phyloP scores from a whole-genome alignment of 2,329 filamentous ascomycete species.

The Ophiostoma australiae region DNA sequence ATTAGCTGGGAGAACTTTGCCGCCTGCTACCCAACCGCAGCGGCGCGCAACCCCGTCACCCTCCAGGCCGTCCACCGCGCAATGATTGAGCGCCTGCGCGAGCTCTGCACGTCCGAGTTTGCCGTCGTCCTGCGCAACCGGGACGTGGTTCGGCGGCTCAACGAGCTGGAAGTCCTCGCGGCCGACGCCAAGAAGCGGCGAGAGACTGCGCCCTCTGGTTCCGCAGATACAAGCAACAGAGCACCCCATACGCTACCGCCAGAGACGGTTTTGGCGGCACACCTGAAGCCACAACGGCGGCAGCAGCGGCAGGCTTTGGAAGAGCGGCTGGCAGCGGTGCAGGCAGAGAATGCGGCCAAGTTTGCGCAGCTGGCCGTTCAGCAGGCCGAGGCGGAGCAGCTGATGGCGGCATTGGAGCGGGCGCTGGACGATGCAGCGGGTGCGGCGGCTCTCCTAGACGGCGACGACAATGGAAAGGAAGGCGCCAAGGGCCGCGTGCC shows the following conservation, averaged over 20 bases:
- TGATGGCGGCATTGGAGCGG: conserved; percentile 48
- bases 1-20: conserved; percentile 55
- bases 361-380: conserved; percentile 50
- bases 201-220: conserved; percentile 31
- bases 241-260: conserved; percentile 52
- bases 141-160: conserved; percentile 53
- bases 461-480: background rate
- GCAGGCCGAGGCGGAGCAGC: conserved; percentile 49
- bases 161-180: conserved; percentile 54
- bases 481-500: background rate
- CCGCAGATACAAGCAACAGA: conserved; percentile 25
- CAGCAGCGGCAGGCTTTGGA: conserved; percentile 54
- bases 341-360: conserved; percentile 52
- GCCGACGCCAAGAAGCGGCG: conserved; percentile 44
- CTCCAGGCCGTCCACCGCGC: conserved; percentile 53
- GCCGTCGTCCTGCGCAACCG: conserved; percentile 48
- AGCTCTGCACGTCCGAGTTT: conserved; percentile 56
- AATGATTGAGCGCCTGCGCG: conserved; percentile 52
- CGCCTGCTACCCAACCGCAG: conserved; percentile 58
- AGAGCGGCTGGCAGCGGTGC: conserved; percentile 51
- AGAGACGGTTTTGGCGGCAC: conserved; percentile 48
- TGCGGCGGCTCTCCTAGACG: conserved; percentile 47
- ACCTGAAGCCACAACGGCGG: conserved; percentile 50
- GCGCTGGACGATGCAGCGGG: conserved; percentile 51
- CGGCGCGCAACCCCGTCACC: conserved; percentile 45